Evolutionary conservation across 2,329 filamentous ascomycete genomes (phyloP), one percentile per base, ranked within the genome.

Genomic region (Botrytis galanthina): DNA sequence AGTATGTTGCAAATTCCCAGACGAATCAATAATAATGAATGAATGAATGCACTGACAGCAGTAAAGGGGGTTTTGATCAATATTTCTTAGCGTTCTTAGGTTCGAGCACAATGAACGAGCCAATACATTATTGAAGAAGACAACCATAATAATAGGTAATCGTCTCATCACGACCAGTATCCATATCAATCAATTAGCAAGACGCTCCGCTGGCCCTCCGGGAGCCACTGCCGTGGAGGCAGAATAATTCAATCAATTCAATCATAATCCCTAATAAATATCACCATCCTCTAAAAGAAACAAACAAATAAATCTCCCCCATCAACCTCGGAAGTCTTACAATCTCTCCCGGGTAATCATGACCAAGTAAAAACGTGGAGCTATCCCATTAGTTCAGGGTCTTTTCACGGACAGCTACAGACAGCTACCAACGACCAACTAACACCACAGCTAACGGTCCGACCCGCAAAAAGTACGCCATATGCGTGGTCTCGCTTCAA

Each of bases 211-310:
- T 46, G 39, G 61, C 61, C 26, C 39, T 44, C 37, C 39, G 37
- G 37, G 61, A 44, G 26, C n/a, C 61, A 44, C 39, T 64, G n/a
- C 39, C 61, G 39, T 64, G 61, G n/a, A 64, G 39, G 61, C 61
- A 46, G 39, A 64, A 46, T 64, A 46, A 32, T n/a, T 54, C 26
- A 42, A 42, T 16, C 44, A 22, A 46, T 51, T n/a, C 4, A n/a
- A n/a, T 54, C 48, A n/a, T 7, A 16, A 16, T 14, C 6, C 4
- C 22, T 9, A 48, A 35, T 35, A 12, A 12, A 51, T 12, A n/a
- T 14, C 26, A 54, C 4, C 4, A 5, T n/a, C 26, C 22, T 51
- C 48, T 10, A 5, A 7, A n/a, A n/a, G 12, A n/a, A 54, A 51
- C 5, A 51, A n/a, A 51, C 4, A 63, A 22, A 35, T 16, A 9